These are phyloP conservation scores for Ascochyta rabiei DNA, from an alignment of 2,329 filamentous ascomycete species.

Conservation along the genomic window DNA sequence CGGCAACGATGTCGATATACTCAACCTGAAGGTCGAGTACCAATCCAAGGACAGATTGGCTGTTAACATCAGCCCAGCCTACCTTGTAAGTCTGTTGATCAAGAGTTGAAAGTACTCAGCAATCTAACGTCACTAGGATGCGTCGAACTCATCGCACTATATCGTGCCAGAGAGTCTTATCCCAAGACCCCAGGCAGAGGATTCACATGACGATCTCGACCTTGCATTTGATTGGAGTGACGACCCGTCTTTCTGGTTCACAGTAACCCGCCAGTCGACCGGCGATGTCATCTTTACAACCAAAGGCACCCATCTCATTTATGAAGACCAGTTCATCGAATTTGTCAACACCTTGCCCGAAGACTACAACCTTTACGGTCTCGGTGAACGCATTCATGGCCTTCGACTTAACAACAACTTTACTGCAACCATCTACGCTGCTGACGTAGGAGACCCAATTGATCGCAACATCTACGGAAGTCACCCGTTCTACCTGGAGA, in stretches of 20 bases:
- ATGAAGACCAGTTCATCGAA: constrained; percentile 79
- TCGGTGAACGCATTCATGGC: constrained; percentile 75
- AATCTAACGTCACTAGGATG: constrained; percentile 39
- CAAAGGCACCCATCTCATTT: constrained; percentile 67
- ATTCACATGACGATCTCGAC: constrained; percentile 48
- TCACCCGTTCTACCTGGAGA: constrained; percentile 82
- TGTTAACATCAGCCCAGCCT: constrained; percentile 71
- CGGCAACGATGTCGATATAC: constrained; percentile 71
- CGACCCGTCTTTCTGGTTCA: constrained; percentile 63
- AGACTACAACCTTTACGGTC: constrained; percentile 76
- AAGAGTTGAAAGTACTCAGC: constrained; percentile 8
- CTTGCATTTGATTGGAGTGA: constrained; percentile 61
- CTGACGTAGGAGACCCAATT: constrained; percentile 70
- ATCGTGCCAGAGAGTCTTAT: constrained; percentile 68
- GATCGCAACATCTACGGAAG: constrained; percentile 74
- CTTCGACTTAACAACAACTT: constrained; percentile 75
- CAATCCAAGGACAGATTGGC: constrained; percentile 70
- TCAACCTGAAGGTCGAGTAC: constrained; percentile 72
- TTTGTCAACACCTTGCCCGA: constrained; percentile 69
- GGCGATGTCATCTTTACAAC: constrained; percentile 74
- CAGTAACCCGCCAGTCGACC: constrained; percentile 61
- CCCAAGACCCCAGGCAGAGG: constrained; percentile 59
- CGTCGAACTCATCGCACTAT: constrained; percentile 70
- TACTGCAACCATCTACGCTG: constrained; percentile 71
- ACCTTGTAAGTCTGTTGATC: constrained; percentile 53